These are phyloP conservation scores for Mycena galopus DNA, from an alignment of 768 basidiomycete genomes.

Conservation along the genomic window DNA sequence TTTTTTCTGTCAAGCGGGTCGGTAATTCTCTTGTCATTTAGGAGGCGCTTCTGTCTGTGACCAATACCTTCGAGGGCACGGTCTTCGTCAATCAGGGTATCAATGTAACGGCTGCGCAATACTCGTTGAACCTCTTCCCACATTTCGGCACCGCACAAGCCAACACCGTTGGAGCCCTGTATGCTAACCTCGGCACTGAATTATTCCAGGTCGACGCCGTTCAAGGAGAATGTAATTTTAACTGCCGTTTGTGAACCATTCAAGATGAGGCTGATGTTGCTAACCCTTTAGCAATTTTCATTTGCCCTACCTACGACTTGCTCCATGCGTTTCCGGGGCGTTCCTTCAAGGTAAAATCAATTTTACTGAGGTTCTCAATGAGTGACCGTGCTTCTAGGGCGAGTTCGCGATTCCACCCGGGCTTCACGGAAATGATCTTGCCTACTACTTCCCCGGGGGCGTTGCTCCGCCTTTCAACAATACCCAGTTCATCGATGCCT, in stretches of 20 bases:
- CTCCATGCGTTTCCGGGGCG: conserved; percentile 43
- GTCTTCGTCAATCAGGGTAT: conserved; percentile 37
- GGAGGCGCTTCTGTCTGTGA: conserved; percentile 39
- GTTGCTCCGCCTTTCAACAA: neutral
- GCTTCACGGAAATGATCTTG: no score
- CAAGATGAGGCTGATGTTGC: no score
- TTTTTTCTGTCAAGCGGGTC: neutral
- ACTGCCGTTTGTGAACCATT: no score
- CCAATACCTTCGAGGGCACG: conserved; percentile 47
- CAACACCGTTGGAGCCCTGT: no score
- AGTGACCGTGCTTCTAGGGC: no score
- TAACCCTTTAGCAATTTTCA: conserved; percentile 44
- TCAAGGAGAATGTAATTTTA: no score
- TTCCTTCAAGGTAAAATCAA: conserved; percentile 43
- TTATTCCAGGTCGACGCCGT: no score
- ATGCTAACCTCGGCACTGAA: no score
- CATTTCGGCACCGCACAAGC: no score
- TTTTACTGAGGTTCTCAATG: no score
- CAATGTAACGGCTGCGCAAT: conserved; percentile 15
- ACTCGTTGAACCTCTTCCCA: conserved; percentile 33
- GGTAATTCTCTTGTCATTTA: neutral
- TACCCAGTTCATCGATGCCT: neutral
- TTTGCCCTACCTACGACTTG: conserved; percentile 49
- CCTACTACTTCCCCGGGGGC: no score
- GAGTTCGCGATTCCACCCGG: no score